A percentile compares a stretch with the other conserved stretches of the same genome.
These are phyloP conservation scores for Tulasnella sp. DNA, from an alignment of 768 basidiomycete genomes.

Conservation along the genomic window DNA sequence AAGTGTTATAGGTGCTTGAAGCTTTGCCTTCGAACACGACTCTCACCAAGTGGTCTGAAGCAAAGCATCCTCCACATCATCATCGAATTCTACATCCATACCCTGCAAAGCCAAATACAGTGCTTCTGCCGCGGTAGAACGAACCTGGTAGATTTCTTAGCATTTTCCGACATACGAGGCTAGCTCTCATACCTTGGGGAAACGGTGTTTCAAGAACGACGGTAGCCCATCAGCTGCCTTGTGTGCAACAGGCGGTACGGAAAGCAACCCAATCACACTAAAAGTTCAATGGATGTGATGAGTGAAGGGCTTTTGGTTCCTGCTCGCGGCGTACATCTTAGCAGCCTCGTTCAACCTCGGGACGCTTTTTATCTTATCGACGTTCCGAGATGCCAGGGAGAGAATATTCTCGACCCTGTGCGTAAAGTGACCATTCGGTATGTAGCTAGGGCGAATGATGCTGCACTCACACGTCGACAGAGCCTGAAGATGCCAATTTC, in stretches of 20 bases:
- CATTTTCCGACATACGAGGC: conserved; percentile 16
- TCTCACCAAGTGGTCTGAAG: conserved; percentile 72
- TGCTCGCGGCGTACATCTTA: conserved; percentile 56
- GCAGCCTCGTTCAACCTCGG: conserved; percentile 72
- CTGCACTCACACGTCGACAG: conserved; percentile 42
- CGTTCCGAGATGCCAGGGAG: conserved; percentile 50
- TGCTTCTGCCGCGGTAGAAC: conserved; percentile 73
- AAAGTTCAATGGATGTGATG: neutral
- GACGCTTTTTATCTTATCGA: conserved; percentile 68
- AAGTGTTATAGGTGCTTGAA: neutral
- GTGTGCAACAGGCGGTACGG: conserved; percentile 43
- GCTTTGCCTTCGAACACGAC: neutral
- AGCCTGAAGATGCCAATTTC: conserved; percentile 33
- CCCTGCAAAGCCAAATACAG: conserved; percentile 71
- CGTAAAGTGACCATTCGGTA: conserved; percentile 15
- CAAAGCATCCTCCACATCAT: conserved; percentile 57
- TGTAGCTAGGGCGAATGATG: conserved; percentile 11
- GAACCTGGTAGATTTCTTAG: conserved; percentile 44
- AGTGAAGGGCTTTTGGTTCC: neutral
- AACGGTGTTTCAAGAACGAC: conserved; percentile 66
- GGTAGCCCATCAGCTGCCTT: conserved; percentile 38
- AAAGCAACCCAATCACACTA: conserved; percentile 61
- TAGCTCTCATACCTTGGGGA: conserved; percentile 58
- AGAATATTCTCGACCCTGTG: conserved; percentile 50
- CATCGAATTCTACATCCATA: conserved; percentile 51